Base-by-base conservation (phyloP, 73 alveolate genomes). In the Halteria grandinella region DNA sequence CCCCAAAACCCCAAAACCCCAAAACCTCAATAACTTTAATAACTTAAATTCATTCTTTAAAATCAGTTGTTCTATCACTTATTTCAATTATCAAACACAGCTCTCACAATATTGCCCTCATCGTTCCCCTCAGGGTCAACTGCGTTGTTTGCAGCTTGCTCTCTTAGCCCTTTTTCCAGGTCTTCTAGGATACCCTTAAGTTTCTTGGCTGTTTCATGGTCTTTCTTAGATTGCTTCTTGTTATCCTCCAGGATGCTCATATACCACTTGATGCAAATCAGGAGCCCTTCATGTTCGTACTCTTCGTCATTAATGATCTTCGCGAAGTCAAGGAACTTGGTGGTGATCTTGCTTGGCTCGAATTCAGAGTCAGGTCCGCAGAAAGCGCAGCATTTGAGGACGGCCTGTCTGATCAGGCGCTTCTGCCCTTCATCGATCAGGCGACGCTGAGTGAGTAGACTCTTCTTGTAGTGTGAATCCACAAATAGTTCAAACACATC, bases 281-380 rank as follows among this genome's bases (percentile, higher is more conserved):
- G 7, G 1, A 66, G 54, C 6, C 69, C 80, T 18, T 66, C 80
- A 25, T 5, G 21, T 66, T 66, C 63, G 18, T 66, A 66, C 14
- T 66, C 80, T 25, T 66, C 80, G 45, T 66, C 66, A 21, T n/a
- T 44, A 1, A 66, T 41, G 20, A 15, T 66, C 18, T 52, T 31
- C 5, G 47, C 29, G 41, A 45, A 10, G 15, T 14, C 80, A 25
- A 66, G 47, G 66, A 66, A 66, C 29, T 66, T 66, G 7, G 80
- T 45, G 32, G 63, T 44, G 1, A 41, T 24, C 32, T 18, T 21
- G 6, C 32, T 51, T 23, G 37, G 3, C 1, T 54, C 43, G 36
- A 62, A 6, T 39, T 62, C 80, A 12, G 63, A 23, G 27, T 66
- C 80, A n/a, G 80, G 80, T 2, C 80, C 80, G 47, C 63, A 66